A percentile compares a stretch with the other conserved stretches of the same genome.
Evolutionary conservation across 2,329 filamentous ascomycete genomes (phyloP).

Genomic region (Alternaria ventricosa): DNA sequence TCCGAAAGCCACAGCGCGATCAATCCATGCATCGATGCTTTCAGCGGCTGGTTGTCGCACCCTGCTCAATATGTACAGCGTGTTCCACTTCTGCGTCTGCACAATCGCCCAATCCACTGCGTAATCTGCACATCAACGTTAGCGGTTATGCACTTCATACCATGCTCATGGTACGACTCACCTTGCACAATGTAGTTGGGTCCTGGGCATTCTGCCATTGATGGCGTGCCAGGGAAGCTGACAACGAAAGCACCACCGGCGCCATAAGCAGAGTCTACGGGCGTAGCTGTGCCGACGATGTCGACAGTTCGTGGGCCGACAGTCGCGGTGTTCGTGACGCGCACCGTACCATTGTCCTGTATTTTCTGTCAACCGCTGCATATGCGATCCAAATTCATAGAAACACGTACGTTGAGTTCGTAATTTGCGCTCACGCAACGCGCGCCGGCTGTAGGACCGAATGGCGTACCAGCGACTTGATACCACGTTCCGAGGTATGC

Average conservation of each 20-base stretch:
- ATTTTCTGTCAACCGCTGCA: not conserved
- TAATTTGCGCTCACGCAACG: constrained; percentile 36
- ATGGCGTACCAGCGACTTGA: constrained; percentile 40
- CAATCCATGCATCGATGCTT: constrained; percentile 27
- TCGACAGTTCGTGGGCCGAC: constrained; percentile 19
- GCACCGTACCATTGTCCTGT: constrained; percentile 32
- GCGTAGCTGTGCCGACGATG: constrained; percentile 31
- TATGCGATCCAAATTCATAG: not conserved
- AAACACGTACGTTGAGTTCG: constrained; percentile 24
- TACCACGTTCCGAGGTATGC: constrained; percentile 40
- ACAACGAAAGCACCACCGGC: constrained; percentile 31
- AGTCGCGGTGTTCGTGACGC: constrained; percentile 32
- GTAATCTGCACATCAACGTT: constrained; percentile 22
- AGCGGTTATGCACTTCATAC: not conserved
- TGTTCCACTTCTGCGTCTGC: constrained; percentile 38
- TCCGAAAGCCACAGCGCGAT: constrained; percentile 15
- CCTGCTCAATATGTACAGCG: constrained; percentile 36
- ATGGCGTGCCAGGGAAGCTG: constrained; percentile 27
- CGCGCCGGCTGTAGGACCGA: constrained; percentile 33
- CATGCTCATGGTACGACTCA: not conserved
- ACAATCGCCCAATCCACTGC: constrained; percentile 36
- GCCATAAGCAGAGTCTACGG: constrained; percentile 28
- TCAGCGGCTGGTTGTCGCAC: constrained; percentile 26
- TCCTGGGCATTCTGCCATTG: constrained; percentile 24
- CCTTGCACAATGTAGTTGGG: constrained; percentile 43